These are phyloP conservation scores for Aspergillus ruber DNA, from an alignment of 2,329 filamentous ascomycete species.

Conservation along the genomic window DNA sequence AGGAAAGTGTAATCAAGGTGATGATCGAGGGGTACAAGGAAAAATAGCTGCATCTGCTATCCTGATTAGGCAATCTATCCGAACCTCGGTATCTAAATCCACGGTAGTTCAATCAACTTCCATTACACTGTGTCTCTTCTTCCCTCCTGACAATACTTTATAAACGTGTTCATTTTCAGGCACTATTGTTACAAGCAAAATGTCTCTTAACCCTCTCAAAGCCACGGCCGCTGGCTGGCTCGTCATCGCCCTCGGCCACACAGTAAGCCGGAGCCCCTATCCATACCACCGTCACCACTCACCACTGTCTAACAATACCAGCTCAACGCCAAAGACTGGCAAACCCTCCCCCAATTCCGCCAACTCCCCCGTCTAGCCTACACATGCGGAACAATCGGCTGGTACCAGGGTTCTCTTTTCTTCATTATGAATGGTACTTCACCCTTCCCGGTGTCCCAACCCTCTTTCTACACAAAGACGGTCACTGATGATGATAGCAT, in stretches of 20 bases:
- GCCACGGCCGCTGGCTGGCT: constrained; percentile 7
- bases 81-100: not conserved
- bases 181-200: not conserved
- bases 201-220: not conserved
- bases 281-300: too few species aligned
- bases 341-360: constrained; percentile 12
- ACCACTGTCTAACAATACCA: constrained; percentile 4
- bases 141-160: not conserved
- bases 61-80: not conserved
- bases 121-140: not conserved
- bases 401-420: constrained; percentile 21
- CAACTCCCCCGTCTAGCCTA: constrained; percentile 16
- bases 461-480: not conserved
- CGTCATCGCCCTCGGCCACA: constrained; percentile 13
- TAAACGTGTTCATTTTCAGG: too few species aligned
- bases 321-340: constrained; percentile 13
- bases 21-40: constrained; percentile 35
- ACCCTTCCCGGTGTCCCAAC: not conserved
- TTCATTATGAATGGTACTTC: constrained; percentile 15
- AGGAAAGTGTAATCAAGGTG: constrained; percentile 38
- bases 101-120: not conserved
- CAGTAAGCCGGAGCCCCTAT: constrained; percentile 3
- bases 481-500: constrained; percentile 2
- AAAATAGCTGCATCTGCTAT: not conserved
- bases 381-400: constrained; percentile 17